Base-by-base conservation (phyloP, 441 rosid species). In the Corymbia citriodora region DNA sequence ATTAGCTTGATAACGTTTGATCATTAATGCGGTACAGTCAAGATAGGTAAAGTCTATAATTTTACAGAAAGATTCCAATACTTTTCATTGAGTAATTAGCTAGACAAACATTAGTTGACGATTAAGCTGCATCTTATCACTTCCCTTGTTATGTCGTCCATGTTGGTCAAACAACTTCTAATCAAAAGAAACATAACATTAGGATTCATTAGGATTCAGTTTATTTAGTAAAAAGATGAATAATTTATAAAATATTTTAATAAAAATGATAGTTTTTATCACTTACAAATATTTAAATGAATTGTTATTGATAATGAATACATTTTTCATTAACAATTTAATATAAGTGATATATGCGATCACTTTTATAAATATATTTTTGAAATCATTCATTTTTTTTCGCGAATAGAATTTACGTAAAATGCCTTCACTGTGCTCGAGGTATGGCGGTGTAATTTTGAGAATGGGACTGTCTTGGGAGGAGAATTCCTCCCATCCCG, bases 301-400 rank as follows among this genome's bases (percentile, higher is more conserved):
- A 10, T 6, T 72, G 1, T 72, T 40, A 3, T 72, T 5, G 1
- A 63, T 33, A 70, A 33, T 17, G 81, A 33, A 70, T 31, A 70
- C 0, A 33, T 72, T 70, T 36, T 11, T 72, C 15, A 1, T 9
- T 72, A 11, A 74, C 10, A 19, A 36, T 7, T 36, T 74, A 21
- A 40, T 40, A 15, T 15, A 2, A 10, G 21, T 4, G 7, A 74
- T 10, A 23, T 7, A 2, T 10, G 0, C 1, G 0, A 74, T 65
- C 2, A 0, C 8, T 7, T 14, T 65, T 14, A 15, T 2, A 4
- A n/a, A 65, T 1, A 15, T n/a, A 7, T 0, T n/a, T 65, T 15
- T 8, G 3, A 65, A 33, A 31, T 7, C 15, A 65, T 15, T 63
- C 13, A 63, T 1, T 63, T 61, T 53, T 53, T 53, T 6, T 13